Base-by-base conservation (phyloP, 192 early-diverging fungal genomes). In the Coemansia sp. region DNA sequence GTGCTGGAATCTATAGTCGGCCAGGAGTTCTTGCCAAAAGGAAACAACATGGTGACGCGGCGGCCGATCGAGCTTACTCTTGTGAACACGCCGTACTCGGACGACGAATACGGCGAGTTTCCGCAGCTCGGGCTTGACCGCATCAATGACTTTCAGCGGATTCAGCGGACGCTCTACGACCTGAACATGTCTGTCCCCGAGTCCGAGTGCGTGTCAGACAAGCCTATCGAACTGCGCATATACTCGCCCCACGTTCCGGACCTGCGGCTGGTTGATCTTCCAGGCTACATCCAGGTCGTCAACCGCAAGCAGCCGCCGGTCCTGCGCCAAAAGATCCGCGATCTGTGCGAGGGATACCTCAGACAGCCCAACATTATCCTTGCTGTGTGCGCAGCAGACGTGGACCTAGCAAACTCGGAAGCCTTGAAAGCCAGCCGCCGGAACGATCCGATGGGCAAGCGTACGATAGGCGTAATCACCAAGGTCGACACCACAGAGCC, bases 131-230 rank as follows among this genome's bases (percentile, higher is more conserved):
- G 90, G 8, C 76, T 96, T 13, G 95, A 93, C 20, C 94, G 95
- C 64, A 89, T 99, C 20, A 82, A 86, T 35, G 94, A 96, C 62
- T 99, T 97, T 71, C 74, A 73, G 50, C 89, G 93, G 36, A 88
- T 99, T 65, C 95, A 96, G 77, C 89, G 90, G 70, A 99, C 96
- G 8, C 83, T 99, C 45, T 89, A 88, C 36, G 96, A 99, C 63
- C 83, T 99, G 61, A 99, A 99, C 80, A 81, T 96, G 77, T 92
- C 96, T 20, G 96, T 97, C 29, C 84, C 95, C 7, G 95, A 97
- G 36, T 78, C 86, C 4, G 95, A 99, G 69, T 97, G 95, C 64
- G 89, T 93, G 34, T 93, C 91, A 1, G 83, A 89, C 65, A 88
- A 89, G 68, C 91, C 92, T 9, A 91, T 94, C 43, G 92, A 92